Base-by-base conservation (phyloP, 371 early-diverging fungal species). In the Mortierella sp. region DNA sequence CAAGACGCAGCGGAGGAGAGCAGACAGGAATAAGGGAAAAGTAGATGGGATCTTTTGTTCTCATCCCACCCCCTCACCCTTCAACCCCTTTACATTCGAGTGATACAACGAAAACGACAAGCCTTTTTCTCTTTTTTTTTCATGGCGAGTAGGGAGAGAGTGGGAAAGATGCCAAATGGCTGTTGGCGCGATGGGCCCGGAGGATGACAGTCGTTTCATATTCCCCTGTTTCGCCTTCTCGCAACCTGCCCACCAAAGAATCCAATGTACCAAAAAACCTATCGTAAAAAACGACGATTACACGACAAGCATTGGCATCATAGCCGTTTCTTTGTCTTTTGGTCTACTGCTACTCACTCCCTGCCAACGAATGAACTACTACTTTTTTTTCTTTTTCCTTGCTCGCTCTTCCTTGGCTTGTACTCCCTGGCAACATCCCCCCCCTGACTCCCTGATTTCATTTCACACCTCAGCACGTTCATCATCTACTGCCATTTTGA, bases 261-360 rank as follows among this genome's bases (percentile, higher is more conserved):
- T 22, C 61, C 41, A 64, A 19, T 13, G 65, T 14, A 64, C 41
- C 45, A 45, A 45, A 41, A 64, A 41, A 26, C 22, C 24, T 64
- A 14, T 41, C 29, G 41, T n/a, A n/a, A n/a, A n/a, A n/a, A n/a
- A 24, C 26, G 40, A 14, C 16, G 65, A 26, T 26, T 34, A 61
- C 34, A 31, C 61, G 34, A 34, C 34, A 14, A 22, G 9, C 22
- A 61, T 52, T 52, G 61, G 41, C 41, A 65, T 43, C 65, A 65
- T 65, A 26, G 65, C 65, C 65, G 43, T 43, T 65, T 65, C 47
- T 19, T 19, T 45, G 47, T 39, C 24, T 24, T 65, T 65, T 41
- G 29, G 43, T 6, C 41, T 16, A 45, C 9, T 61, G 22, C 22
- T 8, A 11, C 34, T 31, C 55, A 7, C 7, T 22, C 34, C 58